Percentiles rank a stretch among this genome's conserved stretches.
phyloP scores from a whole-genome alignment of 1,284 basidiomycete genomes.

The Ustilago vetiveriae region DNA sequence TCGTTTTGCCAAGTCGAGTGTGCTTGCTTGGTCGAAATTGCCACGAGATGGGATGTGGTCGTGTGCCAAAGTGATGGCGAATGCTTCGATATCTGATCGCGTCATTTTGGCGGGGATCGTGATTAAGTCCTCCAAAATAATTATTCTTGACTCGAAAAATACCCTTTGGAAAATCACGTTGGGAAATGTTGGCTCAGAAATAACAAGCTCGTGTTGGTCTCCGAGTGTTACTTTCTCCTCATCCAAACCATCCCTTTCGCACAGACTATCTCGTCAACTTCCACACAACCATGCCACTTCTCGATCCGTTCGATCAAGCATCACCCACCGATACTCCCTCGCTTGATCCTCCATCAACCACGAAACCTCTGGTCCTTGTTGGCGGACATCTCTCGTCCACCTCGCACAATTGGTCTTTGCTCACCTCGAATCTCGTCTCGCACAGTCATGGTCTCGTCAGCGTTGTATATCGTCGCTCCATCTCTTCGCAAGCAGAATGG shows the following conservation, averaged over 20 bases:
- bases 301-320: conserved; percentile 10
- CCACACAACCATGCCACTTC: conserved; percentile 12
- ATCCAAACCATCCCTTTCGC: too few relatives aligned
- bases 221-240: conserved; percentile 1
- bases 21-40: too few relatives aligned
- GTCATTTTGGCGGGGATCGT: background rate
- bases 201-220: conserved; percentile 6
- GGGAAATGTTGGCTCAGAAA: conserved; percentile 5
- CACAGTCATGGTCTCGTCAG: conserved; percentile 34
- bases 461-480: conserved; percentile 12
- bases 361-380: background rate
- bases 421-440: background rate
- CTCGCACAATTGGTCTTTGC: conserved; percentile 1
- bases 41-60: too few relatives aligned
- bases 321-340: too few relatives aligned
- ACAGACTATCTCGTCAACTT: too few relatives aligned
- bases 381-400: background rate
- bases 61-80: too few relatives aligned
- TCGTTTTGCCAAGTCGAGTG: too few relatives aligned
- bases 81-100: too few relatives aligned
- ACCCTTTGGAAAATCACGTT: background rate
- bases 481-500: conserved; percentile 4
- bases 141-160: background rate
- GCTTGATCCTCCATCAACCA: background rate
- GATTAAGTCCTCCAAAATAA: too few relatives aligned